phyloP scores from a whole-genome alignment of 768 basidiomycete species.

The Naganishia antarctica region DNA sequence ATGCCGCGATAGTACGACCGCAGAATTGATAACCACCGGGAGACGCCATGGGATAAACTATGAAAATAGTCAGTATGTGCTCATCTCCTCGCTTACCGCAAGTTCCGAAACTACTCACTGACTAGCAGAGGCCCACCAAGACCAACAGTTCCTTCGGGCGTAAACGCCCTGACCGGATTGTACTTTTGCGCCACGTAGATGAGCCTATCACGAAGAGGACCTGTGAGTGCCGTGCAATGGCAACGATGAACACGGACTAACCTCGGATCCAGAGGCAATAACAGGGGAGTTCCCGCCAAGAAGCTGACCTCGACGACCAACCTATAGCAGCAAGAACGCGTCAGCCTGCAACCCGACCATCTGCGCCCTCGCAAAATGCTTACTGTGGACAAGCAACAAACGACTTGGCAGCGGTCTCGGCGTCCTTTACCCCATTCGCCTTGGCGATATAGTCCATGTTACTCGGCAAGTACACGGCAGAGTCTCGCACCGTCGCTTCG shows the following conservation, averaged over 20 bases:
- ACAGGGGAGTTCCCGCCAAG: constrained; percentile 61
- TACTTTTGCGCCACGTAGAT: constrained; percentile 62
- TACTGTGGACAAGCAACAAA: constrained; percentile 56
- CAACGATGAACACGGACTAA: not conserved
- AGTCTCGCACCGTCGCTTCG: constrained; percentile 56
- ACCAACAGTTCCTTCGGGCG: constrained; percentile 66
- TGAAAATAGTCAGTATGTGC: not conserved
- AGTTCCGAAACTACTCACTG: constrained; percentile 49
- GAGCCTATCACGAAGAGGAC: constrained; percentile 55
- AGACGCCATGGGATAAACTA: constrained; percentile 36
- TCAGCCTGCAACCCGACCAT: constrained; percentile 3
- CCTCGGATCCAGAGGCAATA: constrained; percentile 53
- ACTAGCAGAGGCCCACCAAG: constrained; percentile 65
- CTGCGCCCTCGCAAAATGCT: constrained; percentile 23
- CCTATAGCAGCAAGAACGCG: constrained; percentile 1
- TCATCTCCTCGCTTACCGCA: too few relatives aligned
- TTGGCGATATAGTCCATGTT: constrained; percentile 64
- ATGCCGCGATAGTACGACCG: constrained; percentile 61
- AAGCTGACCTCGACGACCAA: constrained; percentile 63
- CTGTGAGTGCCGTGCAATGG: constrained; percentile 53
- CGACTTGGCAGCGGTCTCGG: constrained; percentile 52
- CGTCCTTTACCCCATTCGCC: constrained; percentile 58
- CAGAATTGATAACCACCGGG: constrained; percentile 62
- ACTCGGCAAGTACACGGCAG: constrained; percentile 64
- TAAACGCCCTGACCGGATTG: constrained; percentile 67